Base-by-base conservation (phyloP, 371 early-diverging fungal genomes). In the Lichtheimia ornata region DNA sequence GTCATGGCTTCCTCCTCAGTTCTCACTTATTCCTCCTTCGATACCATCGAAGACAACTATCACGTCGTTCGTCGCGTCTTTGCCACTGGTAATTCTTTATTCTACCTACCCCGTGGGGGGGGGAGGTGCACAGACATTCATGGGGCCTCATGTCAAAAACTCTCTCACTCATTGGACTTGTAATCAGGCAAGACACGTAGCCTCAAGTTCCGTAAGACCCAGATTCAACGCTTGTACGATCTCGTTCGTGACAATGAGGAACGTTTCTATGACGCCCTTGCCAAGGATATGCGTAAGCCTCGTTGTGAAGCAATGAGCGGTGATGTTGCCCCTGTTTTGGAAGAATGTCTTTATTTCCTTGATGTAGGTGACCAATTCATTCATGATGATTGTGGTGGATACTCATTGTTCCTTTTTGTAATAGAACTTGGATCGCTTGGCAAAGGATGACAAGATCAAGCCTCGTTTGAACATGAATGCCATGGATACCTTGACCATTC, bases 181-280 rank as follows among this genome's bases (percentile, higher is more conserved):
- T 35, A 35, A 35, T 25, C 50, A 76, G 77, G 77, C 45, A 69
- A 70, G 53, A 79, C 90, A 35, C 70, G 74, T 4, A 70, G 83
- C 20, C 53, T 87, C 51, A 66, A 60, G 15, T 88, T 74, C 73
- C 86, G 95, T 61, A 87, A 86, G 54, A 66, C 74, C 30, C 93
- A 94, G 65, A 79, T 95, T 28, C 79, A 84, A 40, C 81, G 76
- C 24, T 64, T 95, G 4, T 85, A 87, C 67, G 62, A 74, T 12
- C 65, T 93, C 40, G 30, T 93, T 41, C 74, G 78, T 25, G 88
- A 93, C 28, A 88, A 94, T 69, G 79, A 86, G 65, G 82, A 82
- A 5, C 67, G 62, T 7, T 45, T 94, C 45, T 56, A 62, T 41
- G 84, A 84, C 1, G 91, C 92, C 24, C 56, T 92, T 42, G 55